Percentiles rank a stretch among this genome's conserved stretches.
These are phyloP conservation scores for Cymbopogon citratus DNA, from an alignment of 176 grass and related monocot species.

Conservation along the genomic window DNA sequence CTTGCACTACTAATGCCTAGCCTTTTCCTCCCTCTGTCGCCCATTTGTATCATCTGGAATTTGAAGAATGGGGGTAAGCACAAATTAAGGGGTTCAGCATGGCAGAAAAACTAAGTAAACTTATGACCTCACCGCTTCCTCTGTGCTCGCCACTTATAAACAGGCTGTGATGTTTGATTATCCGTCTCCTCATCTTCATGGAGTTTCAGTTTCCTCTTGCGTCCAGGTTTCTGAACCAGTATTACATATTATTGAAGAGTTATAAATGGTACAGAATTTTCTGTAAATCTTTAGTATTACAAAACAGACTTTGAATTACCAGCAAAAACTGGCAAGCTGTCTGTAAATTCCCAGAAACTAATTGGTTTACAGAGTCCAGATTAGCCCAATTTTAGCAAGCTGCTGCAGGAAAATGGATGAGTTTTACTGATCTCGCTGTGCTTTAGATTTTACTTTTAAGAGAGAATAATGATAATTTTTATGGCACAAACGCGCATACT, in stretches of 20 bases:
- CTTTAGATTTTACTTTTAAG: neutral
- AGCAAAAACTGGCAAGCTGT: neutral
- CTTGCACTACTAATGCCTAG: neutral
- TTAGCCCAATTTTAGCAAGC: neutral
- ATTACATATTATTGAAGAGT: neutral
- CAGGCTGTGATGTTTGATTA: constrained; percentile 39
- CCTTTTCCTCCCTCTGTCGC: neutral
- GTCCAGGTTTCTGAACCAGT: constrained; percentile 69
- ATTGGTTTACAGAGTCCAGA: neutral
- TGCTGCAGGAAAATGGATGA: neutral
- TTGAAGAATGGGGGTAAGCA: neutral
- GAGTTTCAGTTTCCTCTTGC: constrained; percentile 87
- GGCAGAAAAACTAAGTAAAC: neutral
- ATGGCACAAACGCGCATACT: neutral
- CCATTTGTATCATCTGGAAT: constrained; percentile 18
- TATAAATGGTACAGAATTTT: neutral
- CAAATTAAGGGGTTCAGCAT: neutral
- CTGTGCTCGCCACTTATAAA: constrained; percentile 84
- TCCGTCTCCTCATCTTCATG: constrained; percentile 64
- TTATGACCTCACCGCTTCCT: constrained; percentile 49
- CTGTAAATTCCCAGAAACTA: neutral
- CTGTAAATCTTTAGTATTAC: neutral
- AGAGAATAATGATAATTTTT: neutral
- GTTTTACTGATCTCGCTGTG: neutral
- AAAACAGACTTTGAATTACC: neutral